Base-by-base conservation (phyloP, 345 rosid species). In the Gossypioides kirkii region DNA sequence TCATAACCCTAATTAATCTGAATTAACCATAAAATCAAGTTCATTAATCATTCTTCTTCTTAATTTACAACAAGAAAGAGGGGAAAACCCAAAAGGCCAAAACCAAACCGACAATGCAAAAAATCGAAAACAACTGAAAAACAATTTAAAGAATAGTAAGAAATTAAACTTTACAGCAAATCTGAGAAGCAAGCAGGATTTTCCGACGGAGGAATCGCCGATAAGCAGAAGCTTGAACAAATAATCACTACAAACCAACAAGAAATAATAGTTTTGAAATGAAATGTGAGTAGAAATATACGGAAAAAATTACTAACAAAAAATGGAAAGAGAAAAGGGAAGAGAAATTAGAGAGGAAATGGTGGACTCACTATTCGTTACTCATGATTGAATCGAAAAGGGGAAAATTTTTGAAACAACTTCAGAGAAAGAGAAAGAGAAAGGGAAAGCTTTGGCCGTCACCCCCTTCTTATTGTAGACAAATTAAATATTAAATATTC, bases 201-300 rank as follows among this genome's bases (percentile, higher is more conserved):
- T 90, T 9, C 96, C 96, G 60, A 88, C 96, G 13, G 96, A 88
- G 1, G 96, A 90, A 79, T 90, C 96, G 28, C 96, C 96, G 71
- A 90, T 88, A 61, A 90, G 82, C 83, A 90, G 76, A 70, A 88
- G 96, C 86, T 90, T 87, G 74, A 90, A 90, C 74, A 91, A 85
- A 70, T 91, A 91, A 80, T 89, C 93, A 76, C 96, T 89, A 43
- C 9, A 54, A 74, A 23, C 10, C 14, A 58, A 42, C 18, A 43
- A 22, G 7, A 23, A 25, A 54, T 1, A 17, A 41, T 5, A 11
- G 17, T 72, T 14, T 46, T 32, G 1, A 18, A 45, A 14, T n/a
- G 14, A 41, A 22, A 59, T 18, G 50, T 56, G 11, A 77, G 49
- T 32, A 47, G 6, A 36, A 25, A 76, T 20, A 0, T 6, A 49